Base-by-base conservation (phyloP, 495 filamentous ascomycete species). In the Tuber borchii region DNA sequence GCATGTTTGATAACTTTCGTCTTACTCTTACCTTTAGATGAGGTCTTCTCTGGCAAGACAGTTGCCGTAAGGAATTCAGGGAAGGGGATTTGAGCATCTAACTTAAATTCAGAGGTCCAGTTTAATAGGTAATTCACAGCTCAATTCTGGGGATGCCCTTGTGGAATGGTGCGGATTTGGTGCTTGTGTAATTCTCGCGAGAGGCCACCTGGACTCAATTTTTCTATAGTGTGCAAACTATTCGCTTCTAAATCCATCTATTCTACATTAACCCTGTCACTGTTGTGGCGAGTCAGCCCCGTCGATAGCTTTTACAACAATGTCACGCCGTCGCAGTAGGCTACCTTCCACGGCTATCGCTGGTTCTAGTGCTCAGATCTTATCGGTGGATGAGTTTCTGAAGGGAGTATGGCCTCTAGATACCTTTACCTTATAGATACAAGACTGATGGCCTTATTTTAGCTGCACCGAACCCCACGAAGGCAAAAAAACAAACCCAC, bases 291-390 rank as follows among this genome's bases (percentile, higher is more conserved):
- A 65, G 14, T 6, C 12, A 34, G 2, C 26, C 3, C 8, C 14
- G 56, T 12, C 31, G 14, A 34, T 65, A 34, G 14, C 56, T 31
- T 34, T 34, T n/a, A 26, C 16, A 31, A 8, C 12, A 65, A 79
- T 79, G 78, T 79, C 78, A 68, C 76, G 78, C 69, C 78, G 78
- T 73, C 76, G 76, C 70, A 79, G 78, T 45, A 65, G 78, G 22
- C 40, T 79, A 10, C 17, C 72, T 42, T 73, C 70, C 14, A 6
- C 56, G 12, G 12, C 14, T 65, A 65, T 65, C 26, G 39, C 70
- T 42, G 43, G 43, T 40, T 70, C 45, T 65, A 40, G 61, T n/a
- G 39, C 34, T 70, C 45, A 42, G 31, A 48, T 70, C 61, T 45
- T 75, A n/a, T 61, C 40, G 72, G 61, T 48, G 20, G 73, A 75